Percentiles rank a stretch among this genome's conserved stretches.
Evolutionary conservation across 1,139 yeast genomes (phyloP).

Genomic region (Petasospora fabianii): DNA sequence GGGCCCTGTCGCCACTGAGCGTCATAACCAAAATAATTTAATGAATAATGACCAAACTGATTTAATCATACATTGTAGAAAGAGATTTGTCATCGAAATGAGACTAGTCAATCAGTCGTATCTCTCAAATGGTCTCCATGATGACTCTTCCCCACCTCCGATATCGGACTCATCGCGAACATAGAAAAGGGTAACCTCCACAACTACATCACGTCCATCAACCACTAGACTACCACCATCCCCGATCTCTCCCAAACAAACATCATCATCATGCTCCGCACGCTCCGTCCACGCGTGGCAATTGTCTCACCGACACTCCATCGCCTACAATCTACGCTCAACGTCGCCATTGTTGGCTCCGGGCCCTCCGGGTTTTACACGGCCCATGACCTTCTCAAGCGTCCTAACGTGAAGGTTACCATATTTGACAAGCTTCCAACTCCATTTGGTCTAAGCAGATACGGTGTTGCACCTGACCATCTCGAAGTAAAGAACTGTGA

Average conservation of each 20-base stretch:
- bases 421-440: slow-evolving; percentile 81
- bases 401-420: slow-evolving; percentile 49
- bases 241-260: neutral
- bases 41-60: slow-evolving; percentile 3
- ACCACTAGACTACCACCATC: no score
- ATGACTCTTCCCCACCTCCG: neutral
- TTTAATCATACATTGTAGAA: no score
- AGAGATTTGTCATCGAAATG: no score
- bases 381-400: slow-evolving; percentile 66
- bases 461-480: slow-evolving; percentile 99
- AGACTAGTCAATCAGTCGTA: no score
- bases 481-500: slow-evolving; percentile 93
- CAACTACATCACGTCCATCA: neutral
- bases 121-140: no score
- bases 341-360: slow-evolving; percentile 70
- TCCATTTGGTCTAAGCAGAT: slow-evolving; percentile 87
- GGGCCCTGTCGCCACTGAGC: no score
- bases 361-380: slow-evolving; percentile 98
- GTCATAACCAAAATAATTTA: neutral
- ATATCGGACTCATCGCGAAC: slow-evolving; percentile 1
- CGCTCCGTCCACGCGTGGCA: neutral
- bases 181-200: neutral
- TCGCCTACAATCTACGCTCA: slow-evolving; percentile 12
- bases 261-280: neutral
- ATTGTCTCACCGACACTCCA: neutral